Evolutionary conservation across 495 filamentous ascomycete species (phyloP).

Genomic region (Ascobolus immersus): DNA sequence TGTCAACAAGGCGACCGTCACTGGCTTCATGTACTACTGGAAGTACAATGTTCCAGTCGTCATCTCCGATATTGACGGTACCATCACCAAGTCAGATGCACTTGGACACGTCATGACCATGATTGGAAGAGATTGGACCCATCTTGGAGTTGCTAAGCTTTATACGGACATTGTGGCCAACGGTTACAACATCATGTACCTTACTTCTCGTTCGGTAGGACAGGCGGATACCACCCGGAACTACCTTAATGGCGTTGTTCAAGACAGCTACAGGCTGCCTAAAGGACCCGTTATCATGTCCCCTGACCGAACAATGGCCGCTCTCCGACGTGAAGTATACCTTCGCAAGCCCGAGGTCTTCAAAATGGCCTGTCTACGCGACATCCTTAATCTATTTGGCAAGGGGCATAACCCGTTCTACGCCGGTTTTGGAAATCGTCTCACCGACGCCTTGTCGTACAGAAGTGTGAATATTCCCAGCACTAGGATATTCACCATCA

Average conservation of each 20-base stretch:
- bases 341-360: conserved; percentile 92
- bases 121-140: conserved; percentile 96
- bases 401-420: conserved; percentile 65
- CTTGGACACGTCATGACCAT: conserved; percentile 93
- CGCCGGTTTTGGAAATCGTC: conserved; percentile 85
- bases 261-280: conserved; percentile 67
- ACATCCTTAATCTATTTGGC: conserved; percentile 76
- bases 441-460: conserved; percentile 91
- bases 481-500: conserved; percentile 93
- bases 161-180: conserved; percentile 90
- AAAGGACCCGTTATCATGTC: conserved; percentile 83
- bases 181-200: conserved; percentile 95
- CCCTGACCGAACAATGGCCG: conserved; percentile 89
- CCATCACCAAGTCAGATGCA: conserved; percentile 93
- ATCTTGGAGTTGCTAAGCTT: conserved; percentile 83
- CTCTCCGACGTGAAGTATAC: conserved; percentile 78
- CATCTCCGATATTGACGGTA: conserved; percentile 96
- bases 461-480: conserved; percentile 84
- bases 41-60: conserved; percentile 70
- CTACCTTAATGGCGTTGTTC: conserved; percentile 70
- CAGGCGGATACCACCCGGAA: conserved; percentile 77
- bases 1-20: conserved; percentile 79
- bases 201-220: conserved; percentile 80
- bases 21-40: conserved; percentile 83
- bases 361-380: conserved; percentile 94